A percentile compares a stretch with the other conserved stretches of the same genome.
Conservation (phyloP, 208 protist species). For the Lotmaria passim region DNA sequence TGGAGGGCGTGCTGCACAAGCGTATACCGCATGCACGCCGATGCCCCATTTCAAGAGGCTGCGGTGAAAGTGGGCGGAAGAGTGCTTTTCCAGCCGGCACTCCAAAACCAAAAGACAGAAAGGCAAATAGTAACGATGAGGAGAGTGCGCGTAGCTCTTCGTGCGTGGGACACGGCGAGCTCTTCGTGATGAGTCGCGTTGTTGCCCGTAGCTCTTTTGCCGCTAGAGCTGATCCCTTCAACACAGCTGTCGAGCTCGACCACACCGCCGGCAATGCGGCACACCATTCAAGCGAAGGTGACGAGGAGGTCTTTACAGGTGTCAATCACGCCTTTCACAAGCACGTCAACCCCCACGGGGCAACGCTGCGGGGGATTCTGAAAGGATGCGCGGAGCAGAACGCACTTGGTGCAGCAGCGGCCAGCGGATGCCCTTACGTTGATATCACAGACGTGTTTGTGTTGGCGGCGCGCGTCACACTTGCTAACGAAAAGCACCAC, state of each 20-base stretch:
- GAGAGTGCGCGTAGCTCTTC: too few relatives aligned
- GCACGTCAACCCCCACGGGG: constrained; percentile 47
- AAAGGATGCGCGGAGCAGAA: constrained; percentile 92
- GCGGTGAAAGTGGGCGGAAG: too few relatives aligned
- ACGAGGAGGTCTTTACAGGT: constrained; percentile 46
- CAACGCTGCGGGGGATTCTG: constrained; percentile 71
- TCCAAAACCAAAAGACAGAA: neutral
- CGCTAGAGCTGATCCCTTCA: too few relatives aligned
- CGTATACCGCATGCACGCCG: neutral
- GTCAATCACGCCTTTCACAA: constrained; percentile 82
- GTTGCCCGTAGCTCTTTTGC: too few relatives aligned
- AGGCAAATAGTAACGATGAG: too few relatives aligned
- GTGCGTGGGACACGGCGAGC: neutral
- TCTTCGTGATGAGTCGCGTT: constrained; percentile 32
- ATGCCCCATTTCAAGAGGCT: neutral
- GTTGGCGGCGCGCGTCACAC: constrained; percentile 3
- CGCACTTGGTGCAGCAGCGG: constrained; percentile 77
- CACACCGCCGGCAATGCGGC: too few relatives aligned
- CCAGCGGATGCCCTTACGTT: constrained; percentile 62
- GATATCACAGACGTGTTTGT: constrained; percentile 66
- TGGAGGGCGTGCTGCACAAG: constrained; percentile 24
- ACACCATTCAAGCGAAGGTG: neutral
- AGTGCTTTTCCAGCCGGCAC: neutral
- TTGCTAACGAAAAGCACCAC: too few relatives aligned
- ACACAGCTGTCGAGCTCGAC: neutral